Evolutionary conservation across 2,329 filamentous ascomycete species (phyloP), one percentile per base, ranked within the genome.

Genomic region (Diaporthe ilicicola): DNA sequence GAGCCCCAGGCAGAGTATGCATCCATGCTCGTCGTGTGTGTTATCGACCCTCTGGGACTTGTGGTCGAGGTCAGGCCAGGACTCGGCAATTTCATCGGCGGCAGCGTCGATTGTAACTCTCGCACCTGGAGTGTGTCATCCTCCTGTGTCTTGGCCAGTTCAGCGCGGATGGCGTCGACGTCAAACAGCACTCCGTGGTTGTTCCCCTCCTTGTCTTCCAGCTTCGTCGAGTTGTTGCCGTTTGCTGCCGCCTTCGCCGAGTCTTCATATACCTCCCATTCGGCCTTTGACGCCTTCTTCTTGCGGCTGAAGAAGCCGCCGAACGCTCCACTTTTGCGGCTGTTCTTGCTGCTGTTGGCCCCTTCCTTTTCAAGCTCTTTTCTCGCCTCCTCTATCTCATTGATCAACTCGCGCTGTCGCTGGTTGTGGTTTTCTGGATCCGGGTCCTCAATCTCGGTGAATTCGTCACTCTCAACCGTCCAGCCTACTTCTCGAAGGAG

Each of bases 361-460:
- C 91, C 91, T 76, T 96, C 93, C 78, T 90, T 91, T 77, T 97
- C 94, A 4, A 97, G 87, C 77, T 96, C 91, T 78, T 92, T 94
- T 46, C 96, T 90, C 8, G 96, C 96, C 81, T 97, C 95, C 79
- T 98, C 95, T 66, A 99, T 97, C 82, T 99, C 96, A 76, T 93
- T 94, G 79, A 99, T 97, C 51, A 99, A 88, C 81, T 98, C 95
- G 69, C 94, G 89, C 81, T 99, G 96, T 59, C 95, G 88, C 79
- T 94, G 88, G 64, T 90, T 88, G 81, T 98, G 95, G 75, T 97
- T 95, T 0, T 98, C 96, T 0, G 96, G 96, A 77, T 99, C 96
- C 0, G 96, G 94, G 75, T 99, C 96, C 79, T 98, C 96, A 72
- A 99, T 98, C 81, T 99, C 96, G 1, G 89, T 91, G 78, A 98